A percentile compares a stretch with the other conserved stretches of the same genome.
Conservation (phyloP, 1,284 basidiomycete genomes). For the Fomitiporia mediterranea region DNA sequence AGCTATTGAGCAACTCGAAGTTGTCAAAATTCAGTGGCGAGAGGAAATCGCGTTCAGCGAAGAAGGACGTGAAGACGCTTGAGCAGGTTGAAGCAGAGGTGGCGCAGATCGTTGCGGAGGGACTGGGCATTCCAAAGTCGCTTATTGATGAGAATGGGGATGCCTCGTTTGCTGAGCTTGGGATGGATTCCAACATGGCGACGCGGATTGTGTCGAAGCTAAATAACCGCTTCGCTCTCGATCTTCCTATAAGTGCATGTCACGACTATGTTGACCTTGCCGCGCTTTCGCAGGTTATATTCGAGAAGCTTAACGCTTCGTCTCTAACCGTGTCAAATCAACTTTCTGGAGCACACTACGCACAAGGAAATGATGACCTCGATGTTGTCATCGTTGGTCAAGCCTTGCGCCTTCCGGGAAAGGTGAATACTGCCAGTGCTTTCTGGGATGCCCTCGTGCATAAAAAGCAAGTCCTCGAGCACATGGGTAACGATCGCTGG, state of each 20-base stretch:
- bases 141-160: conserved; percentile 21
- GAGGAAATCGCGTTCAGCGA: background rate
- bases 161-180: conserved; percentile 31
- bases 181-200: conserved; percentile 30
- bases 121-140: conserved; percentile 7
- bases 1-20: conserved; percentile 6
- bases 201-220: conserved; percentile 31
- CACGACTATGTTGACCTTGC: conserved; percentile 32
- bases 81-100: conserved; percentile 13
- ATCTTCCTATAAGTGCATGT: conserved; percentile 32
- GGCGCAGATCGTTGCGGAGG: conserved; percentile 12
- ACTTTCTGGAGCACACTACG: background rate
- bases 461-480: conserved; percentile 29
- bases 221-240: conserved; percentile 28
- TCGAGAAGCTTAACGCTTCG: conserved; percentile 21
- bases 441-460: conserved; percentile 34
- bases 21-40: conserved; percentile 6
- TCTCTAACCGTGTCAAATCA: conserved; percentile 15
- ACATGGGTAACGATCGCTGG: conserved; percentile 33
- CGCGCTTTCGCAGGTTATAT: conserved; percentile 27
- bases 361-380: conserved; percentile 21
- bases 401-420: conserved; percentile 33
- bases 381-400: conserved; percentile 34
- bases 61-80: background rate
- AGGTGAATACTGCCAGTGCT: conserved; percentile 27